These are phyloP conservation scores for Solanum sparsipilum DNA, from an alignment of 257 asterid species.

Conservation along the genomic window DNA sequence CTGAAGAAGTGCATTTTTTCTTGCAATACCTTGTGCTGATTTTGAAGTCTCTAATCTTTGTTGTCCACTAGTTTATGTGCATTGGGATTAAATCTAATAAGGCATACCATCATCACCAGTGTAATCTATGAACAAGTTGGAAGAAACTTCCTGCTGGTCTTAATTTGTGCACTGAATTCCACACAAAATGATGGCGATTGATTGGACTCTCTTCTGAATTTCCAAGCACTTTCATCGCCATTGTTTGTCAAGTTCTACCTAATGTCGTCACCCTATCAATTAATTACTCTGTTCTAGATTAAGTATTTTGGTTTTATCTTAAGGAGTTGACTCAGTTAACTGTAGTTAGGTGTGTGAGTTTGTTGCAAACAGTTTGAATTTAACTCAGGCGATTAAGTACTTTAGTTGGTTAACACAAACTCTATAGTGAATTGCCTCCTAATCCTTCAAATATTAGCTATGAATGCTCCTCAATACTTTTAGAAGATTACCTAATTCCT, in stretches of 20 bases:
- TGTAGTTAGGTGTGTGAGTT: background rate
- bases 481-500: too few relatives aligned
- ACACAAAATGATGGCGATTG: background rate
- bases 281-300: background rate
- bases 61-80: background rate
- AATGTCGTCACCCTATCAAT: background rate
- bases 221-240: background rate
- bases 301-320: background rate
- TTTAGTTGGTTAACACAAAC: background rate
- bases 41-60: background rate
- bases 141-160: background rate
- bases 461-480: too few relatives aligned
- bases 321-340: background rate
- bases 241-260: background rate
- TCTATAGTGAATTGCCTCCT: too few relatives aligned
- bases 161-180: background rate
- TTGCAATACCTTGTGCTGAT: background rate
- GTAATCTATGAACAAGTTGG: too few relatives aligned
- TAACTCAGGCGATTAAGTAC: background rate
- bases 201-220: background rate
- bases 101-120: too few relatives aligned
- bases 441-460: too few relatives aligned
- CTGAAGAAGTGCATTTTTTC: background rate
- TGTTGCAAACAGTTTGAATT: background rate
- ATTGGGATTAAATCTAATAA: background rate